Conservation (phyloP, 176 grass and related monocot species). For the Melocanna baccifera region DNA sequence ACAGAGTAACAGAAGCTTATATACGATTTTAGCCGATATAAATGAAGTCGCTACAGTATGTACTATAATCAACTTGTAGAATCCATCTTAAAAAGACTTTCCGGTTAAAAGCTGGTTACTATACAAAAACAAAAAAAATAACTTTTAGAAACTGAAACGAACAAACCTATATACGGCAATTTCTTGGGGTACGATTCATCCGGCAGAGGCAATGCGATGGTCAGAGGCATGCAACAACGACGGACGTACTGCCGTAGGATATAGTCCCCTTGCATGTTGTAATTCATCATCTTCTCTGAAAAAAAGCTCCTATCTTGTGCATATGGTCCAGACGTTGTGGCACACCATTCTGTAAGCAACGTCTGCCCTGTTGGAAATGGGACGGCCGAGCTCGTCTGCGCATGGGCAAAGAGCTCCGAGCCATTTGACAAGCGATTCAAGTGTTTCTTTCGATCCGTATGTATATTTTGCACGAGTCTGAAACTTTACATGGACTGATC, state of each 20-base stretch:
- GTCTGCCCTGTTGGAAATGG: background rate
- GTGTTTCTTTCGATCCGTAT: background rate
- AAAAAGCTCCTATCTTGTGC: conserved; percentile 12
- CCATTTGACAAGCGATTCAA: background rate
- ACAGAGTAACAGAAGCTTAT: no score
- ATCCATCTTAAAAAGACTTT: no score
- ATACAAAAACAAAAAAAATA: no score
- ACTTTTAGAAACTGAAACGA: no score
- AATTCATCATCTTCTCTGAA: background rate
- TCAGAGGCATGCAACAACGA: background rate
- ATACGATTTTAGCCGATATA: no score
- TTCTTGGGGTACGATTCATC: no score
- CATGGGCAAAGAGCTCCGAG: background rate
- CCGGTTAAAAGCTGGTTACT: no score
- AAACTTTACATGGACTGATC: background rate
- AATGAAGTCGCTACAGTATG: no score
- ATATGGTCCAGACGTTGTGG: background rate
- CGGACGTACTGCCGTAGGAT: background rate
- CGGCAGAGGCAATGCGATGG: background rate
- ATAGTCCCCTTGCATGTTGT: background rate
- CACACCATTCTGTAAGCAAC: conserved; percentile 21
- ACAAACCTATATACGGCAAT: no score
- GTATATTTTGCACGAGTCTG: background rate
- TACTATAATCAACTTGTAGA: no score
- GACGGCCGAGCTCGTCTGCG: background rate